A percentile compares a stretch with the other conserved stretches of the same genome.
Evolutionary conservation across 352 stramenopile species (phyloP).

Genomic region (Plasmopara viticola): DNA sequence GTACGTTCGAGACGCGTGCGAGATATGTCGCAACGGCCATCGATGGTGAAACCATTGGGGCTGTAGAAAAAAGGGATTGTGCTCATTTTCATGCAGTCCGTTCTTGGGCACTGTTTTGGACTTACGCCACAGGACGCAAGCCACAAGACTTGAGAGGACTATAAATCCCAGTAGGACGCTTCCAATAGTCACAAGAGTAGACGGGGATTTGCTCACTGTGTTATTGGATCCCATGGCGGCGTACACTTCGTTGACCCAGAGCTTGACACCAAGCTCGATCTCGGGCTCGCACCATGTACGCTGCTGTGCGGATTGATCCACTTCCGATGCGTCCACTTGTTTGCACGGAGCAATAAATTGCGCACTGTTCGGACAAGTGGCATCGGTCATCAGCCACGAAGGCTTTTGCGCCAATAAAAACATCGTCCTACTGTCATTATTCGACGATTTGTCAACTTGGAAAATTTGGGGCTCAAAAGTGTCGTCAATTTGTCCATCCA

Average conservation of each 20-base stretch:
- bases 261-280: constrained; percentile 19
- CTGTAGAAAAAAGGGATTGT: constrained; percentile 27
- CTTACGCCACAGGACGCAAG: constrained; percentile 20
- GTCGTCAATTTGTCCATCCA: constrained; percentile 27
- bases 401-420: constrained; percentile 24
- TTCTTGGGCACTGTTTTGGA: constrained; percentile 18
- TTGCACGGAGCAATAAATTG: constrained; percentile 30
- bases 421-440: constrained; percentile 6
- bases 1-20: constrained; percentile 13
- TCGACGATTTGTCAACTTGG: constrained; percentile 1
- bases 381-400: constrained; percentile 20
- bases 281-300: constrained; percentile 29
- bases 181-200: constrained; percentile 17
- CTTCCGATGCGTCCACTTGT: constrained; percentile 5
- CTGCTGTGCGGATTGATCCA: constrained; percentile 12
- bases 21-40: not conserved
- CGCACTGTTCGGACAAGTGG: constrained; percentile 19
- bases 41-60: constrained; percentile 14
- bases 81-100: constrained; percentile 18
- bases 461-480: constrained; percentile 33
- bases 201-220: constrained; percentile 7
- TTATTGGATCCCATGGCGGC: constrained; percentile 1
- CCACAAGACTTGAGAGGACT: constrained; percentile 13
- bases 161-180: constrained; percentile 18
- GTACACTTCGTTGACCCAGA: constrained; percentile 22